Conservation (phyloP, 2,329 filamentous ascomycete species). For the Chaetomium globosum region DNA sequence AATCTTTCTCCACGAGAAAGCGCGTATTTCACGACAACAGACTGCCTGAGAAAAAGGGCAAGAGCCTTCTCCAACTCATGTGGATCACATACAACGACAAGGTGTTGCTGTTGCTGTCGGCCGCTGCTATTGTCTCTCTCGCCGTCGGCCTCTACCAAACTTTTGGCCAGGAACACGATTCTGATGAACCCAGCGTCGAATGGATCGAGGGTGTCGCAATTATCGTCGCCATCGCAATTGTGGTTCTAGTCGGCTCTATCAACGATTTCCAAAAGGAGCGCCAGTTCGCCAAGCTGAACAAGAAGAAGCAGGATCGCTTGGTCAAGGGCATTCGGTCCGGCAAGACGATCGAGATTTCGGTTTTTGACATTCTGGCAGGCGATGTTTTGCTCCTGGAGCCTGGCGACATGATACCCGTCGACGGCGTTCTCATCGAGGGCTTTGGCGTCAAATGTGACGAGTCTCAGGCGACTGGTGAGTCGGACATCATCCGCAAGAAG, state of each 20-base stretch:
- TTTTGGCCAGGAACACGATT: constrained; percentile 60
- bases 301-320: constrained; percentile 74
- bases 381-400: constrained; percentile 74
- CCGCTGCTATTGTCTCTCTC: constrained; percentile 72
- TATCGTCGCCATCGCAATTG: constrained; percentile 76
- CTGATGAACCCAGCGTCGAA: constrained; percentile 61
- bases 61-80: constrained; percentile 70
- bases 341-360: constrained; percentile 67
- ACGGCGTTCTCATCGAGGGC: constrained; percentile 72
- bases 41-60: constrained; percentile 73
- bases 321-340: constrained; percentile 74
- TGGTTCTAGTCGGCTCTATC: constrained; percentile 73
- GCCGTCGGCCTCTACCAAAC: constrained; percentile 76
- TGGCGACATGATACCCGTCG: constrained; percentile 73
- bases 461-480: constrained; percentile 78
- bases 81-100: constrained; percentile 88
- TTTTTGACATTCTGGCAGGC: constrained; percentile 69
- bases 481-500: constrained; percentile 71
- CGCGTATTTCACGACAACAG: constrained; percentile 73
- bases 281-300: constrained; percentile 77
- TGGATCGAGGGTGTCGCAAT: constrained; percentile 85
- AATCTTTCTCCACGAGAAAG: constrained; percentile 63
- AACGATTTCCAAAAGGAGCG: constrained; percentile 82
- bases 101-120: constrained; percentile 70
- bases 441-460: constrained; percentile 77